Evolutionary conservation across 192 early-diverging fungal species (phyloP).

Genomic region (Backusella macrospora): DNA sequence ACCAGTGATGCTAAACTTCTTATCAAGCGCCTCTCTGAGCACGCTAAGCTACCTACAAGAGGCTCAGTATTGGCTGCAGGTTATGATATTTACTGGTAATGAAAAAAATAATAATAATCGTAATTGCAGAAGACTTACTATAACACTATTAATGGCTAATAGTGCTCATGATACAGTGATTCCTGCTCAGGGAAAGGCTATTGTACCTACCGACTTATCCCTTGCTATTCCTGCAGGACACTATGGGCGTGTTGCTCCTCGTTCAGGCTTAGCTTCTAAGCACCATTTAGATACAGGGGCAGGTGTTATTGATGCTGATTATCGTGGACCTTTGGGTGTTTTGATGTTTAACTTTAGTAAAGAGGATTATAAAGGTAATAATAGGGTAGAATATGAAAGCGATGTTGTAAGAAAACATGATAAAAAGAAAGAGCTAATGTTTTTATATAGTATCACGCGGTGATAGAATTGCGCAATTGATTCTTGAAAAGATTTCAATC

Average conservation of each 20-base stretch:
- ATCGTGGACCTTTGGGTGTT: slow-evolving; percentile 84
- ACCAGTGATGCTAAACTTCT: slow-evolving; percentile 44
- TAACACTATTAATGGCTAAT: neutral
- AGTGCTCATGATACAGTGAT: slow-evolving; percentile 66
- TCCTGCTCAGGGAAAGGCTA: slow-evolving; percentile 72
- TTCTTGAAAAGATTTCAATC: slow-evolving; percentile 84
- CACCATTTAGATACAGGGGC: slow-evolving; percentile 88
- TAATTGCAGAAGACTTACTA: neutral
- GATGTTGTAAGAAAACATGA: neutral
- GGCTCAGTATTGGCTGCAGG: slow-evolving; percentile 87
- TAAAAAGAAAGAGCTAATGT: neutral
- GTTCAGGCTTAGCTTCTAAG: slow-evolving; percentile 90
- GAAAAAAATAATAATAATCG: neutral
- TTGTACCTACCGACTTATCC: slow-evolving; percentile 86
- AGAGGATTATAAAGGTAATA: slow-evolving; percentile 50
- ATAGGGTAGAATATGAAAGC: neutral
- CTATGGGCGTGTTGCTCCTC: slow-evolving; percentile 95
- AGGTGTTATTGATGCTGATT: slow-evolving; percentile 92
- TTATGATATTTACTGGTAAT: slow-evolving; percentile 87
- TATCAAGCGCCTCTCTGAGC: slow-evolving; percentile 71
- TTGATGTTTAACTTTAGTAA: slow-evolving; percentile 90
- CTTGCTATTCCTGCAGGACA: slow-evolving; percentile 85
- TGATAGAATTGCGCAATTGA: slow-evolving; percentile 95
- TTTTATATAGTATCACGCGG: slow-evolving; percentile 73
- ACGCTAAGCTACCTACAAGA: slow-evolving; percentile 78